Conservation (phyloP, 2,329 filamentous ascomycete genomes). For the Aspergillus pseudoglaucus region DNA sequence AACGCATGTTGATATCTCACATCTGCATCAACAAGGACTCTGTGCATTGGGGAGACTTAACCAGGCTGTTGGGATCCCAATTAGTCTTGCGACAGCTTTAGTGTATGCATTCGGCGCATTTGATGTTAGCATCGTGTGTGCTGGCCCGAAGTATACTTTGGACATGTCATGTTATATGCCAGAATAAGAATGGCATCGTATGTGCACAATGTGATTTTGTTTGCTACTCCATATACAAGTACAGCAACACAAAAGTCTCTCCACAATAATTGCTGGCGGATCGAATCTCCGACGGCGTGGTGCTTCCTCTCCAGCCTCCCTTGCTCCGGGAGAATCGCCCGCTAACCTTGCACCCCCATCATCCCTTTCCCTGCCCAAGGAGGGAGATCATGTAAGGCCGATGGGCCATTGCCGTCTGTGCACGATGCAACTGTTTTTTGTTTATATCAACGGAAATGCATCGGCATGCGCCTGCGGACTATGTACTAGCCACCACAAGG, state of each 20-base stretch:
- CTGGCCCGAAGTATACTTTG: neutral
- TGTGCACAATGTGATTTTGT: neutral
- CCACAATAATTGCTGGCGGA: neutral
- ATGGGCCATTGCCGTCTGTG: conserved; percentile 31
- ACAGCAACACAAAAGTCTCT: neutral
- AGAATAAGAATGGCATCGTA: neutral
- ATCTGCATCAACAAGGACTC: conserved; percentile 5
- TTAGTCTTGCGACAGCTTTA: neutral
- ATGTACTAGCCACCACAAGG: conserved; percentile 23
- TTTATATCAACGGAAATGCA: conserved; percentile 28
- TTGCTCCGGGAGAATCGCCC: conserved; percentile 26
- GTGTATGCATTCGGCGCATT: neutral
- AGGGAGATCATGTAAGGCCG: conserved; percentile 35
- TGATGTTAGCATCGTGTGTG: neutral
- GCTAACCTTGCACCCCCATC: conserved; percentile 22
- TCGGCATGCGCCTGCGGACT: conserved; percentile 29
- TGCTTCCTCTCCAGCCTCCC: conserved; percentile 6
- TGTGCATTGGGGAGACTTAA: neutral
- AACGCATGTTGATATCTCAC: conserved; percentile 20
- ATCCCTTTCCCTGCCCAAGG: conserved; percentile 26
- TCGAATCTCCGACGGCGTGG: neutral
- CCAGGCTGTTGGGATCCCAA: neutral
- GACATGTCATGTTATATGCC: neutral
- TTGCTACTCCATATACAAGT: neutral
- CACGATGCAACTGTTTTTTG: conserved; percentile 24